Evolutionary conservation across 768 basidiomycete species (phyloP), one percentile per base, ranked within the genome.

Genomic region (Porphyrellus cyaneotinctus): DNA sequence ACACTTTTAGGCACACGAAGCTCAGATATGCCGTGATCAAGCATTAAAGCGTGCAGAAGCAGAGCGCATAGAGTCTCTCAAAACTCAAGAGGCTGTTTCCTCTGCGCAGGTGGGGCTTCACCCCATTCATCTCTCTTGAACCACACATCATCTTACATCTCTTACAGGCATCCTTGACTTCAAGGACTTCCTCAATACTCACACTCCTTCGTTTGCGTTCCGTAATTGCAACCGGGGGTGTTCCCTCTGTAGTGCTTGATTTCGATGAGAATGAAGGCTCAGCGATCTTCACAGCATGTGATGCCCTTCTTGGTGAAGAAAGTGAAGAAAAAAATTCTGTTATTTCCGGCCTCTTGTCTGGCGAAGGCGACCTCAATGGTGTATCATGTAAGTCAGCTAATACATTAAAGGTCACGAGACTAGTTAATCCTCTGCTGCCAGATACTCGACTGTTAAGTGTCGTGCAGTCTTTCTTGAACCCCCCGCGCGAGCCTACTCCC

Each of bases 361-460:
- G 76, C 18, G 69, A 78, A 38, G 86, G 87, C 26, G 80, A 82
- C 30, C 72, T 80, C 52, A 75, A 84, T 52, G 85, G 80, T 37
- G 67, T 90, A 50, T 61, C 82, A 42, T 86, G 91, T 91, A 68
- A 47, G 83, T 59, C n/a, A 1, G 43, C 17, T 13, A 3, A 32
- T 28, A 28, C 33, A 39, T n/a, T 26, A 1, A 26, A 15, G 39
- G 26, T 59, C 53, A 55, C 39, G 31, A 51, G 42, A 50, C 49
- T 5, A 51, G 20, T 30, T 49, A 43, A 47, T 43, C 28, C 36
- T 49, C 49, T n/a, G 54, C 22, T 49, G n/a, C 56, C 44, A 91
- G 89, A 82, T 69, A 70, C 79, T 10, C 82, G 84, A 31, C 63
- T 91, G 47, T 56, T 78, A 32, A 83, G 84, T 60, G 80, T 87